phyloP scores from a whole-genome alignment of 2,329 filamentous ascomycete species.

The Pyricularia pennisetigena region DNA sequence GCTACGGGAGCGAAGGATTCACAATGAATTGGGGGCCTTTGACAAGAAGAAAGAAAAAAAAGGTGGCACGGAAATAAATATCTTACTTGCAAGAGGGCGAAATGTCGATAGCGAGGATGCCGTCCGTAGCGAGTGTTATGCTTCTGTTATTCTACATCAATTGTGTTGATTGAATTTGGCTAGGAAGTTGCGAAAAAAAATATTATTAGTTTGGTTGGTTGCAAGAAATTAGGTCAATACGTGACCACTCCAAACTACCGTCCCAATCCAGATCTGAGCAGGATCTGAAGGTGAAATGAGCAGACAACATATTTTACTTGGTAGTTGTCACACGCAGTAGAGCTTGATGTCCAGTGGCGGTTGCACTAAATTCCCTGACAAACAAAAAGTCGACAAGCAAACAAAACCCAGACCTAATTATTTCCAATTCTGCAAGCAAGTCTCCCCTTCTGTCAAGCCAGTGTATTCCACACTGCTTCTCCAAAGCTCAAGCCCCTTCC shows the following conservation, averaged over 20 bases:
- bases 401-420: background rate
- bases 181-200: background rate
- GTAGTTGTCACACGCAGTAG: background rate
- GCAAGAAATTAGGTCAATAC: background rate
- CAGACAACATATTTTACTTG: background rate
- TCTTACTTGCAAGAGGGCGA: background rate
- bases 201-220: background rate
- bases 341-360: background rate
- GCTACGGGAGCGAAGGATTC: too few relatives aligned
- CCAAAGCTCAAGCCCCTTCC: slow-evolving; percentile 10
- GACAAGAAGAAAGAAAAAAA: background rate
- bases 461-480: background rate
- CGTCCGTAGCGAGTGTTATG: background rate
- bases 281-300: background rate
- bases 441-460: background rate
- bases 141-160: background rate
- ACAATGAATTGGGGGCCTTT: too few relatives aligned
- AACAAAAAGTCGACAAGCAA: background rate
- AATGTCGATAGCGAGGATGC: background rate
- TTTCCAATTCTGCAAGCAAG: background rate
- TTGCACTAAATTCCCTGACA: background rate
- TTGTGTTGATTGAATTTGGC: background rate
- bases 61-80: background rate
- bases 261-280: background rate
- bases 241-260: background rate